Base-by-base conservation (phyloP, 1,284 basidiomycete species). In the Leccinum fallax region DNA sequence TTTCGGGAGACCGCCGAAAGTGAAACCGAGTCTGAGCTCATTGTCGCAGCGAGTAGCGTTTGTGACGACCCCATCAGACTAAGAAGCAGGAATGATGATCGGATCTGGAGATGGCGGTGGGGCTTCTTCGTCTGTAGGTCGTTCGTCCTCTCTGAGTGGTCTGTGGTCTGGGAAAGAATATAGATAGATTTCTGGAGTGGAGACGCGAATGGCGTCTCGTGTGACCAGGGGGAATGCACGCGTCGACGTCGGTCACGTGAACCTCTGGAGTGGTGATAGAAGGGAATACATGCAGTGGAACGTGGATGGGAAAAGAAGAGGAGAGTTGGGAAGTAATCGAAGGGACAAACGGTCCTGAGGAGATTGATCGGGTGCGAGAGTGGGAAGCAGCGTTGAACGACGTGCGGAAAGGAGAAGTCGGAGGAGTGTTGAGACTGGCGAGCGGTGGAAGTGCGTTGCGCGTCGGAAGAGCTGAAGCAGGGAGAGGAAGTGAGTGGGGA, bases 181-280 rank as follows among this genome's bases (percentile, higher is more conserved):
- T 82, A 2, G 93, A 95, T 2, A 97, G 80, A 72, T 97, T 98
- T 57, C 94, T 86, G 5, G 94, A 94, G 74, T 98, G 95, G 26
- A 96, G 81, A 10, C 92, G 84, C 1, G 85, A 80, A 74, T 95
- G 92, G 48, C 86, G 76, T 52, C 86, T 81, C 9, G 73, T 73
- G 58, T 84, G 79, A 54, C 65, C 61, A 28, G 70, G 73, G 0
- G 68, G 70, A 16, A 64, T 38, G 21, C 26, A 46, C 6, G 43
- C 28, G 34, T 70, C 66, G 1, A 21, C 53, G 30, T 70, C 67
- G 6, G 62, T 53, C 8, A 63, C 64, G 26, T 65, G 59, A 15
- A 70, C 36, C 19, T 75, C 69, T 19, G 74, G 71, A n/a, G 56
- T 26, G 30, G 63, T 62, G 7, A 11, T 24, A 19, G 69, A 71